These are phyloP conservation scores for Castanospermum australe DNA, from an alignment of 306 rosid genomes.

Conservation along the genomic window DNA sequence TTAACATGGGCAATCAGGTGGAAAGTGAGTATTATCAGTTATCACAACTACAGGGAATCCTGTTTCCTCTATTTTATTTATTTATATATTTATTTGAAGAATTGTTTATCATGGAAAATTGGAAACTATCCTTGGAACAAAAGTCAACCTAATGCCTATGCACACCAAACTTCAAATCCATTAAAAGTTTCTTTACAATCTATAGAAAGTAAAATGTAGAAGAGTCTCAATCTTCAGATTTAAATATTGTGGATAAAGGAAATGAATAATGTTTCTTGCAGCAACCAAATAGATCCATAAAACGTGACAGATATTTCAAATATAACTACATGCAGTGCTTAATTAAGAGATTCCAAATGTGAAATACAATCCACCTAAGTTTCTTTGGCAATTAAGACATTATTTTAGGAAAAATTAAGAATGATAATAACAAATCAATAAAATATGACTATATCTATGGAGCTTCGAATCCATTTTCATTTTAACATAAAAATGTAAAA, in stretches of 20 bases:
- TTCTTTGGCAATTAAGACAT: not conserved
- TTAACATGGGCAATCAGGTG: conserved; percentile 15
- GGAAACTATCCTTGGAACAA: conserved; percentile 1
- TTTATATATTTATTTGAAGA: not conserved
- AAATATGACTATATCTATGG: not conserved
- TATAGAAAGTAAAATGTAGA: not conserved
- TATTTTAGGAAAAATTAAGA: not conserved
- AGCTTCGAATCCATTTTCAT: not conserved
- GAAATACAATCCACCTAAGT: not conserved
- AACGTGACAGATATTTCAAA: not conserved
- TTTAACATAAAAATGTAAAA: conserved; percentile 1
- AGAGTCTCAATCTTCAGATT: conserved; percentile 1
- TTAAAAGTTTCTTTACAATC: not conserved
- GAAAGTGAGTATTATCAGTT: not conserved
- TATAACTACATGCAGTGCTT: not conserved
- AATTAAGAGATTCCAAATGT: not conserved
- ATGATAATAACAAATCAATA: not conserved
- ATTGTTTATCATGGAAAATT: not conserved
- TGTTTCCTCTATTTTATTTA: not conserved
- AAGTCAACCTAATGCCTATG: not conserved
- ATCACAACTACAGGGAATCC: not conserved
- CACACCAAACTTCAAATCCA: conserved; percentile 9
- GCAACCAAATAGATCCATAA: not conserved
- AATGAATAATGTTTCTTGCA: not conserved
- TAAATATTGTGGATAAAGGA: not conserved